phyloP scores from a whole-genome alignment of 345 rosid species.

The Trapa incisa region DNA sequence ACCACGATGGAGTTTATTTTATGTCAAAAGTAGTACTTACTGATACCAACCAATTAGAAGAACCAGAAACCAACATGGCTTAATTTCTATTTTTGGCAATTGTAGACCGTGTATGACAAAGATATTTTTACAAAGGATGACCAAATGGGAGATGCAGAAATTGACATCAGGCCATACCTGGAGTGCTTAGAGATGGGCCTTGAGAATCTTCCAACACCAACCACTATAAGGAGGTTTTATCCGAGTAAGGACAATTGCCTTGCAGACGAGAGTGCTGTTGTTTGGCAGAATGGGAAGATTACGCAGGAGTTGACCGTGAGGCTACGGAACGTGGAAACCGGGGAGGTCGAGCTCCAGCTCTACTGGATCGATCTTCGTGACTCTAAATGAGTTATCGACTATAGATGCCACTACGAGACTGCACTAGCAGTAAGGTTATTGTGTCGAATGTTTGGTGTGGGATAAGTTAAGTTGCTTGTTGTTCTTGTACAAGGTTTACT shows the following conservation, averaged over 20 bases:
- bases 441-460: not conserved
- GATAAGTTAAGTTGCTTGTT: not conserved
- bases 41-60: no score
- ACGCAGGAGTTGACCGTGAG: constrained; percentile 15
- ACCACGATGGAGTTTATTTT: no score
- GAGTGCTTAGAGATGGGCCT: constrained; percentile 37
- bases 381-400: not conserved
- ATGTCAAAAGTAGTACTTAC: no score
- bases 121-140: constrained; percentile 64
- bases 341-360: constrained; percentile 25
- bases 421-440: not conserved
- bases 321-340: constrained; percentile 22
- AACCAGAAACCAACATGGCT: not conserved
- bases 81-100: not conserved
- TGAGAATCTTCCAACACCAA: constrained; percentile 23
- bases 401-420: not conserved
- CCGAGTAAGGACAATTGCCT: constrained; percentile 21
- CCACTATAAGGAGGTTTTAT: constrained; percentile 13
- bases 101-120: constrained; percentile 60
- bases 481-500: not conserved
- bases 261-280: constrained; percentile 18
- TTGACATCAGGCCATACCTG: constrained; percentile 43
- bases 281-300: constrained; percentile 10
- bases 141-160: constrained; percentile 63
- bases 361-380: constrained; percentile 17